Evolutionary conservation across 306 rosid genomes (phyloP), one percentile per base, ranked within the genome.

Genomic region (Trifolium pratense): DNA sequence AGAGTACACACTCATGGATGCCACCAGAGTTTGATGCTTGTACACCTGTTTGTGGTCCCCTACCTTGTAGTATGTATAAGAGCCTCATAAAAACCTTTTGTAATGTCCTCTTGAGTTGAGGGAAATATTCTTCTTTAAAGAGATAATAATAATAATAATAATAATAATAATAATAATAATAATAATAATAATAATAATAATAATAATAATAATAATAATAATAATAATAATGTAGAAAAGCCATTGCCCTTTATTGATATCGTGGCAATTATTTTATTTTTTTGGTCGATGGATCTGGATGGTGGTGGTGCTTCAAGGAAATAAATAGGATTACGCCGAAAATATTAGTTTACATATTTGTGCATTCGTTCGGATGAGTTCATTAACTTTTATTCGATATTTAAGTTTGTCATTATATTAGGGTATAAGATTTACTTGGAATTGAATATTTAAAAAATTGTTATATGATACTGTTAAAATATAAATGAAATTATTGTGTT

Each of bases 21-120:
- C 88, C 89, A 82, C 90, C 86, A 70, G 80, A 87, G 49, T 69
- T 56, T 79, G 75, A 72, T 73, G 20, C 79, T 79, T 83, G 79
- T 63, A 71, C 79, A 75, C 80, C 79, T 81, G 88, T 81, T 74
- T 20, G 69, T 79, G 91, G 94, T 89, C 94, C 94, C 88, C 87
- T 43, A 34, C 82, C 79, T 71, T 73, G 77, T 78, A 78, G 83
- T 89, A 79, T 68, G 81, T 89, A 79, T 71, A 84, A 79, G 84
- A 82, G 72, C 78, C 79, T 77, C 68, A 66, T 73, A 72, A 68
- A 80, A 81, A 59, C 57, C 17, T 69, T 45, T 26, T 56, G 36
- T 9, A 23, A 58, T 32, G 45, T 74, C 43, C 21, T 59, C 12
- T 46, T 21, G n/a, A n/a, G n/a, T 21, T 68, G 61, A 62, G 70